A percentile compares a stretch with the other conserved stretches of the same genome.
phyloP scores from a whole-genome alignment of 148 eudicot genomes.

The Cornus florida region DNA sequence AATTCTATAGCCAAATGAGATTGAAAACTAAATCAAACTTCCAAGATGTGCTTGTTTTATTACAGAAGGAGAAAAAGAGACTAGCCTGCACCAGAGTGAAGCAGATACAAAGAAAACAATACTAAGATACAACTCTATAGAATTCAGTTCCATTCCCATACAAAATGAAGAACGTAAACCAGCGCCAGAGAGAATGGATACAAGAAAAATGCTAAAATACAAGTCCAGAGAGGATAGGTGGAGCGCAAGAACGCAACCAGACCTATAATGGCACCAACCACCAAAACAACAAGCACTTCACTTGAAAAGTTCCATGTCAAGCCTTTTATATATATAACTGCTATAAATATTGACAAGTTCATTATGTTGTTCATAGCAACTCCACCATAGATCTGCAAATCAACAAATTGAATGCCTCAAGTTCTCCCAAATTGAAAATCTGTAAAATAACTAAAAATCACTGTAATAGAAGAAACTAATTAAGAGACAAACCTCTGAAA shows the following conservation, averaged over 20 bases:
- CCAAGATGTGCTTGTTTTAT: no score
- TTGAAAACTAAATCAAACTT: no score
- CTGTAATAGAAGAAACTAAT: not conserved
- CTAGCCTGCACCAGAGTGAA: constrained; percentile 19
- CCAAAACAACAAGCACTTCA: constrained; percentile 28
- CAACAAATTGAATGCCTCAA: not conserved
- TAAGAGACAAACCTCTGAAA: constrained; percentile 35
- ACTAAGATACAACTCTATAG: not conserved
- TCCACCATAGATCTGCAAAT: constrained; percentile 35
- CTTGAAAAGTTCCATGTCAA: constrained; percentile 27
- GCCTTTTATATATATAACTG: constrained; percentile 21
- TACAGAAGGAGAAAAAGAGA: not conserved
- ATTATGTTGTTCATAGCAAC: constrained; percentile 33
- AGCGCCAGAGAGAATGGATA: constrained; percentile 30
- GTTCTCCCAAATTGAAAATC: not conserved
- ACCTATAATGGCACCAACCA: constrained; percentile 30
- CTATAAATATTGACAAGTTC: constrained; percentile 25
- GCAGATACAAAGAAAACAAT: constrained; percentile 21
- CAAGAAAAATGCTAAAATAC: constrained; percentile 28
- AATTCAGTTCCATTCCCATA: constrained; percentile 21
- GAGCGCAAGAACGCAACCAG: constrained; percentile 22
- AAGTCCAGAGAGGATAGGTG: constrained; percentile 32
- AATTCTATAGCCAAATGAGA: no score
- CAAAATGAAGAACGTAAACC: constrained; percentile 18
- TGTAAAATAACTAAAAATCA: not conserved